A percentile compares a stretch with the other conserved stretches of the same genome.
Conservation (phyloP, 306 rosid species). For the Cicer cuneatum region DNA sequence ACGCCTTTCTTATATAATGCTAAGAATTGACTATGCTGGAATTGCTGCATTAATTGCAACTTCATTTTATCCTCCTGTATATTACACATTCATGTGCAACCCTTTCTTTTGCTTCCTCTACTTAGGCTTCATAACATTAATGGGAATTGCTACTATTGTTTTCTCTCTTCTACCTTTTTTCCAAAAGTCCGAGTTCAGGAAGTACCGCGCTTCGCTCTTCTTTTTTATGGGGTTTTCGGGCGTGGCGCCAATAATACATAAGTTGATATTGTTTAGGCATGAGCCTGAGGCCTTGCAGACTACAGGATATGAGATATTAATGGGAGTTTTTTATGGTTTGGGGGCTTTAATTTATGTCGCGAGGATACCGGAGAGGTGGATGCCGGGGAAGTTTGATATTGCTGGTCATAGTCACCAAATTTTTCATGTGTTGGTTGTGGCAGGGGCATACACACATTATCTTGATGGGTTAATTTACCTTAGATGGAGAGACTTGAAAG, state of each 20-base stretch:
- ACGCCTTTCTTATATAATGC: conserved; percentile 57
- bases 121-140: conserved; percentile 59
- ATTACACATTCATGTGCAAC: conserved; percentile 73
- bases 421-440: conserved; percentile 73
- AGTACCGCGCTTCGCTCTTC: conserved; percentile 61
- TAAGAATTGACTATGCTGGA: conserved; percentile 68
- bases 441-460: conserved; percentile 69
- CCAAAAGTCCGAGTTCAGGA: conserved; percentile 53
- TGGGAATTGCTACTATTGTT: conserved; percentile 53
- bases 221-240: conserved; percentile 65
- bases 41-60: conserved; percentile 64
- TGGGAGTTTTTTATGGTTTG: conserved; percentile 66
- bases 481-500: conserved; percentile 62
- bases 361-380: conserved; percentile 70
- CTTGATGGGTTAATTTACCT: conserved; percentile 58
- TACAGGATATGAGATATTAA: conserved; percentile 56
- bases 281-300: conserved; percentile 60
- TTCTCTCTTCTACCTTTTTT: conserved; percentile 60
- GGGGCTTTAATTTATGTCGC: conserved; percentile 67
- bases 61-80: conserved; percentile 68
- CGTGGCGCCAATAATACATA: conserved; percentile 60
- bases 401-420: conserved; percentile 73
- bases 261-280: conserved; percentile 50
- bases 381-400: conserved; percentile 72
- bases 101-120: conserved; percentile 61